Evolutionary conservation across 345 rosid species (phyloP).

Genomic region (Cochlearia excelsa): DNA sequence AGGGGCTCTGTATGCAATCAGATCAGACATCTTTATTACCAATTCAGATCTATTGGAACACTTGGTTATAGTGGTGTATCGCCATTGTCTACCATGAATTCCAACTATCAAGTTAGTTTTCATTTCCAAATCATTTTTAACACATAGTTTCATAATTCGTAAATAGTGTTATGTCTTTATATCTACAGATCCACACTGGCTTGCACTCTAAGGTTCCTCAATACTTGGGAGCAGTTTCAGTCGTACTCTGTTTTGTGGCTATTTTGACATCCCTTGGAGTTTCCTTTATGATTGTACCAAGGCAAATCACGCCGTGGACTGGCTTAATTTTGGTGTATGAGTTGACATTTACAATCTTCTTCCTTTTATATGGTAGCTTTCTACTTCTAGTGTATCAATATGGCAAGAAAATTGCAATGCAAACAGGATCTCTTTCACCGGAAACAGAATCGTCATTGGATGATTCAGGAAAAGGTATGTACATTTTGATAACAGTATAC

Average conservation of each 20-base stretch:
- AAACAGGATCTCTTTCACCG: slow-evolving; percentile 44
- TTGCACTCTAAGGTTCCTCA: slow-evolving; percentile 57
- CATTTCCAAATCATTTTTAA: not conserved
- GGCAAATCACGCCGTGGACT: slow-evolving; percentile 88
- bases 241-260: slow-evolving; percentile 51
- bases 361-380: slow-evolving; percentile 59
- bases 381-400: slow-evolving; percentile 55
- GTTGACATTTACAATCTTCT: slow-evolving; percentile 77
- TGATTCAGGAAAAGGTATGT: slow-evolving; percentile 75
- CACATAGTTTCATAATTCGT: not conserved
- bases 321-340: slow-evolving; percentile 81
- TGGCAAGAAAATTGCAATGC: slow-evolving; percentile 59
- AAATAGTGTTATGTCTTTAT: not conserved
- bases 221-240: slow-evolving; percentile 62
- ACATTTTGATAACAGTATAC: not conserved
- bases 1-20: slow-evolving; percentile 62
- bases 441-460: slow-evolving; percentile 42
- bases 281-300: slow-evolving; percentile 65
- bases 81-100: slow-evolving; percentile 44
- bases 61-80: slow-evolving; percentile 59
- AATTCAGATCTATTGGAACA: slow-evolving; percentile 54
- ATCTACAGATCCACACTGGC: slow-evolving; percentile 47
- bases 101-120: slow-evolving; percentile 53
- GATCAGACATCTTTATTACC: slow-evolving; percentile 58
- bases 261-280: slow-evolving; percentile 54